phyloP scores from a whole-genome alignment of 192 early-diverging fungal genomes.

The Gigaspora rosea region DNA sequence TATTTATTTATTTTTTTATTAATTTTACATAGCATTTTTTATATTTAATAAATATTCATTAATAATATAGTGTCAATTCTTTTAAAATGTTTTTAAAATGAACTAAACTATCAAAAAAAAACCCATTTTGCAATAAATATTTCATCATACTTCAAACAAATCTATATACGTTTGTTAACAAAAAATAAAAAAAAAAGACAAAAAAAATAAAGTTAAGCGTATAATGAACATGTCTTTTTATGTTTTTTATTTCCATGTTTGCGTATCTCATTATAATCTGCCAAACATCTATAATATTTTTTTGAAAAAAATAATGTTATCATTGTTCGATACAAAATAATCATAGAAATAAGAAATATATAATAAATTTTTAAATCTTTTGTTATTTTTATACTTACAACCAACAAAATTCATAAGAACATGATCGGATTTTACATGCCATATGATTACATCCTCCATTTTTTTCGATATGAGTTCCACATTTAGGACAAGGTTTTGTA shows the following conservation, averaged over 20 bases:
- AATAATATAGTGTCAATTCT: too few relatives aligned
- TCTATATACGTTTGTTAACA: background rate
- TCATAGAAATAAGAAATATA: background rate
- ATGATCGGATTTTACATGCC: constrained; percentile 2
- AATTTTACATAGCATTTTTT: background rate
- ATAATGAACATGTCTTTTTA: background rate
- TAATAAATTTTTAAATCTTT: background rate
- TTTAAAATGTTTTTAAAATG: too few relatives aligned
- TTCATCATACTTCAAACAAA: too few relatives aligned
- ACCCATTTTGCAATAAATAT: too few relatives aligned
- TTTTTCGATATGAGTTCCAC: constrained; percentile 10
- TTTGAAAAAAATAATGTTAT: background rate
- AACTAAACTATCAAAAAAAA: too few relatives aligned
- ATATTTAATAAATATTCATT: too few relatives aligned
- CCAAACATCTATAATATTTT: background rate
- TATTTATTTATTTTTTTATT: background rate
- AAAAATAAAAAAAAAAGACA: background rate
- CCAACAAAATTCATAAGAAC: constrained; percentile 32
- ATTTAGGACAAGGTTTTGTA: constrained; percentile 31
- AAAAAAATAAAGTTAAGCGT: background rate
- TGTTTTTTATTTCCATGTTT: constrained; percentile 7
- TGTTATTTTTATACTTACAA: too few relatives aligned
- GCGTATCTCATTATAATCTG: constrained; percentile 1
- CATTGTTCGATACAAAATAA: background rate
- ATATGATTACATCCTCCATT: constrained; percentile 33